Conservation (phyloP, 1,284 basidiomycete genomes). For the Ceratorhiza oryzae-sativae region DNA sequence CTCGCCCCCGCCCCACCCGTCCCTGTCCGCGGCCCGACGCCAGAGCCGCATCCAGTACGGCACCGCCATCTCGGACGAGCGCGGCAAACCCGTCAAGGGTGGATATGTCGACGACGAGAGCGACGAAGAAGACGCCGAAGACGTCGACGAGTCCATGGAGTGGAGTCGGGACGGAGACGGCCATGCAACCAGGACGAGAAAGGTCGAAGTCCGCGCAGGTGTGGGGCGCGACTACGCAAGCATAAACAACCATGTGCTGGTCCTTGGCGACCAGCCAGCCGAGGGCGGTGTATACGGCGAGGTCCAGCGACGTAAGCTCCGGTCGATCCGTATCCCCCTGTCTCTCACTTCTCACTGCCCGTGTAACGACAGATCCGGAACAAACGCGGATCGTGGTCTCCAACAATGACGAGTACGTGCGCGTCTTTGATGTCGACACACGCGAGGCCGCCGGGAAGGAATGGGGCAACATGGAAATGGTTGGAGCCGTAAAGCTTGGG, state of each 20-base stretch:
- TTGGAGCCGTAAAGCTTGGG: slow-evolving; percentile 58
- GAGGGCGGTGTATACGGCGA: slow-evolving; percentile 27
- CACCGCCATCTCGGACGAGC: slow-evolving; percentile 35
- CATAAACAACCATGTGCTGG: slow-evolving; percentile 37
- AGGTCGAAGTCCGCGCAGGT: slow-evolving; percentile 4
- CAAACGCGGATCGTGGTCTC: slow-evolving; percentile 80
- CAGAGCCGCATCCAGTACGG: slow-evolving; percentile 7
- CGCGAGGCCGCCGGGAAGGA: slow-evolving; percentile 50
- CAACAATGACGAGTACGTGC: slow-evolving; percentile 82
- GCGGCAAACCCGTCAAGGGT: slow-evolving; percentile 11
- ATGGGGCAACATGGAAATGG: slow-evolving; percentile 54
- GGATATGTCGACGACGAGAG: not conserved
- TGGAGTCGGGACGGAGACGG: slow-evolving; percentile 19
- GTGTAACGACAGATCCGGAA: slow-evolving; percentile 84
- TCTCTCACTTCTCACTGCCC: slow-evolving; percentile 8
- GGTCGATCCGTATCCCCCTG: not conserved
- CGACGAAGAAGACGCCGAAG: slow-evolving; percentile 30
- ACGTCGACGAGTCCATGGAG: slow-evolving; percentile 24
- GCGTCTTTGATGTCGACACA: slow-evolving; percentile 71
- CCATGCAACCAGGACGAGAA: slow-evolving; percentile 8
- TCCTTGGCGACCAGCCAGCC: slow-evolving; percentile 13
- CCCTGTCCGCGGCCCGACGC: not conserved
- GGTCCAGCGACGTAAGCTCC: not conserved
- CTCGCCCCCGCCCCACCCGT: slow-evolving; percentile 35
- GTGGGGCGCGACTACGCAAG: slow-evolving; percentile 6